phyloP scores from a whole-genome alignment of 257 asterid species.

The Coffea canephora region DNA sequence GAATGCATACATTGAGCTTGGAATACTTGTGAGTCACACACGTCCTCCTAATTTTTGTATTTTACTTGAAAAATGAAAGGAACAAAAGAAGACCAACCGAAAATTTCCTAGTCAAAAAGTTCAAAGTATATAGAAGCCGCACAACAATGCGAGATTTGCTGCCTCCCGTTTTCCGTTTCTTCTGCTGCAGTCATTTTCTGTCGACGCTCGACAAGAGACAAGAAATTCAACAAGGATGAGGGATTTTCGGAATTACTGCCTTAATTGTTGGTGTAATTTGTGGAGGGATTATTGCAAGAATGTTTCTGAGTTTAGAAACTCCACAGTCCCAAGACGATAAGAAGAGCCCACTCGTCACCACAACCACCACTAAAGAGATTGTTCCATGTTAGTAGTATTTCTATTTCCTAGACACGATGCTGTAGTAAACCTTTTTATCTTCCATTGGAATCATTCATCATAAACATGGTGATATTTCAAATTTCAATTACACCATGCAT shows the following conservation, averaged over 20 bases:
- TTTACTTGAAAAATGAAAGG: too few relatives aligned
- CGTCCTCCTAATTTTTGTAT: too few relatives aligned
- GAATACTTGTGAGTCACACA: too few relatives aligned
- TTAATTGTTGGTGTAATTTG: constrained; percentile 17
- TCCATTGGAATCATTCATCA: not conserved
- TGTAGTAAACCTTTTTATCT: not conserved
- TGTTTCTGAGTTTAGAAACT: not conserved
- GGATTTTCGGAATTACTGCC: constrained; percentile 15
- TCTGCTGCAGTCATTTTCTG: constrained; percentile 5
- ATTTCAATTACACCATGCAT: not conserved
- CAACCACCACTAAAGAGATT: not conserved
- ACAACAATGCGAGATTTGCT: constrained; percentile 45
- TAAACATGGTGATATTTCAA: not conserved
- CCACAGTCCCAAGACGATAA: not conserved
- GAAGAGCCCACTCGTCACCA: not conserved
- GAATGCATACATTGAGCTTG: too few relatives aligned
- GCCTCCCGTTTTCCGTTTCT: constrained; percentile 15
- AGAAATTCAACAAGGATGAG: not conserved
- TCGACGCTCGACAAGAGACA: not conserved
- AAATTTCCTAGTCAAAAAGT: not conserved
- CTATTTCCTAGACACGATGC: not conserved
- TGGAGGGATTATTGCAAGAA: not conserved
- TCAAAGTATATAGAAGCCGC: constrained; percentile 4
- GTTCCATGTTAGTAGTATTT: not conserved
- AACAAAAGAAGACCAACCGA: too few relatives aligned